Evolutionary conservation across 208 protist species (phyloP).

Genomic region (Wallacemonas sp.): DNA sequence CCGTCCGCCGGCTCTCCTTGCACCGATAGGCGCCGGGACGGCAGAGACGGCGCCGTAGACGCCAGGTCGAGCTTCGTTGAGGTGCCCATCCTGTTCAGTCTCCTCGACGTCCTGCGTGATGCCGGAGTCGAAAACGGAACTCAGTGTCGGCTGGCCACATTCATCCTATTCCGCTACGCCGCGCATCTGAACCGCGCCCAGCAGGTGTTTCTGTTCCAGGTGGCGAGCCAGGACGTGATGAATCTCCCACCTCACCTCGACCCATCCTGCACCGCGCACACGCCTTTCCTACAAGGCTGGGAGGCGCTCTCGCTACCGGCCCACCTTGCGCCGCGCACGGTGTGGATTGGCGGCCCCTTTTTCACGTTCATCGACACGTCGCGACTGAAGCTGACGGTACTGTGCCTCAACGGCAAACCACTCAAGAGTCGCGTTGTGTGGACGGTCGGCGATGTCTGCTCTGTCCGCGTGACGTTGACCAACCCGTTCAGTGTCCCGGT

Average conservation of each 20-base stretch:
- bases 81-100: constrained; percentile 58
- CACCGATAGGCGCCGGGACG: neutral
- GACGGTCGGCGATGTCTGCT: constrained; percentile 76
- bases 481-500: constrained; percentile 66
- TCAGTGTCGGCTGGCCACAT: constrained; percentile 51
- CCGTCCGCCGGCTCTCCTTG: neutral
- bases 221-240: constrained; percentile 30
- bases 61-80: constrained; percentile 6
- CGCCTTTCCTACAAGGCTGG: constrained; percentile 65
- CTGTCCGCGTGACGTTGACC: constrained; percentile 63
- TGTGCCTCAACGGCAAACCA: constrained; percentile 76
- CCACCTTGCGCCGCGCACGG: constrained; percentile 77
- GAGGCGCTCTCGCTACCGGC: constrained; percentile 72
- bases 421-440: constrained; percentile 77
- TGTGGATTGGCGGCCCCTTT: constrained; percentile 71
- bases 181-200: constrained; percentile 39
- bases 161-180: constrained; percentile 74
- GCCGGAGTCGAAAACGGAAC: constrained; percentile 24
- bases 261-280: constrained; percentile 17
- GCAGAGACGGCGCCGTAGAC: neutral
- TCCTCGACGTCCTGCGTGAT: constrained; percentile 53
- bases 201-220: constrained; percentile 36
- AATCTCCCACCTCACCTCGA: constrained; percentile 27
- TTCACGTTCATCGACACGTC: constrained; percentile 91
- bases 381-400: constrained; percentile 76